Base-by-base conservation (phyloP, 441 rosid genomes). In the Mallotus japonicus region DNA sequence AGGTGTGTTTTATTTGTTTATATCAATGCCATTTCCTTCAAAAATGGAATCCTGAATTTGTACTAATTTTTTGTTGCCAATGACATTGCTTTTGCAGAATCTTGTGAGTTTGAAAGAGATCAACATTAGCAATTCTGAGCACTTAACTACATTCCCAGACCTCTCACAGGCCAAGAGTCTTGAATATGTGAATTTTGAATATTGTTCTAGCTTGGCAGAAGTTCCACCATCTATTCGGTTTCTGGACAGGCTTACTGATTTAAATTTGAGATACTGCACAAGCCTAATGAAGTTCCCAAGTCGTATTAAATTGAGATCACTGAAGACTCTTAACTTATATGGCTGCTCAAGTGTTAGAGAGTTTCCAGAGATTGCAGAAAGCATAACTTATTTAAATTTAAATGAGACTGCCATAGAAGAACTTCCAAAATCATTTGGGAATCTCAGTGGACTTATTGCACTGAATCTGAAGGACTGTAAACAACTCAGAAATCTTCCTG, bases 201-300 rank as follows among this genome's bases (percentile, higher is more conserved):
- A 65, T 17, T 82, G 85, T 44, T 16, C 11, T 15, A 78, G 75
- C 22, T 76, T 82, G 65, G 19, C 32, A 22, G 67, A 65, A 6
- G 78, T 83, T 61, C 79, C 81, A 6, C 74, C 76, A 53, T 80
- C 83, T 32, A 67, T 83, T 71, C 58, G 71, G n/a, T 57, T 75
- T 65, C 83, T 82, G 15, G 37, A 62, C 19, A 73, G 60, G 59
- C 86, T 86, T 65, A 28, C 6, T 51, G 15, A 16, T 5, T 44
- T 78, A 47, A 24, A 72, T 56, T 58, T 82, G 32, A 12, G n/a
- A 24, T 24, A 62, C n/a, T 84, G 82, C 77, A 49, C 56, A 64
- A 73, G 49, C 10, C 61, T 84, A 6, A 37, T 24, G 66, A 19
- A 11, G 13, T n/a, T 72, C 57, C 66, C 69, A 0, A 72, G 15